phyloP scores from a whole-genome alignment of 2,329 filamentous ascomycete species.

The Fusarium brevicatenulatum region DNA sequence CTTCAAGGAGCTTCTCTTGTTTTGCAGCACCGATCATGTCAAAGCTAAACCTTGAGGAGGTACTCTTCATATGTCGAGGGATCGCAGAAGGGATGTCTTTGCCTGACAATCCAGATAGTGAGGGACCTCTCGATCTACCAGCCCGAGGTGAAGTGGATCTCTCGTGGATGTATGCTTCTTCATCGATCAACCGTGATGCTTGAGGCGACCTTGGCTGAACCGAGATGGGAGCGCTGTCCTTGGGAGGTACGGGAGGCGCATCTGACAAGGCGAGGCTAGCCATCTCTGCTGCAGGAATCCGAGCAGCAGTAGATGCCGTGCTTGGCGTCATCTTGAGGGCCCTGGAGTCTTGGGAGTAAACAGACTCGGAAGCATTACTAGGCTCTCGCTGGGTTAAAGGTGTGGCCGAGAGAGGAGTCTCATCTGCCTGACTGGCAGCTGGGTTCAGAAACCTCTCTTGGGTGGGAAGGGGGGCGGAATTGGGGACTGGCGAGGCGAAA shows the following conservation, averaged over 20 bases:
- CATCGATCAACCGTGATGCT: slow-evolving; percentile 37
- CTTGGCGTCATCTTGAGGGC: slow-evolving; percentile 43
- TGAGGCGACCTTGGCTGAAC: slow-evolving; percentile 40
- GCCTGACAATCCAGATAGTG: slow-evolving; percentile 59
- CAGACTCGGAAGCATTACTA: slow-evolving; percentile 48
- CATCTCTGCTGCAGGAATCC: slow-evolving; percentile 10
- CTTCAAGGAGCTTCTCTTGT: slow-evolving; percentile 76
- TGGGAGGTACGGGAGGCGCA: slow-evolving; percentile 54
- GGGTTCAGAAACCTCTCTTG: slow-evolving; percentile 28
- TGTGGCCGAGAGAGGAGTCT: slow-evolving; percentile 13
- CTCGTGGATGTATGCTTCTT: slow-evolving; percentile 30
- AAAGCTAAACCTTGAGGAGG: slow-evolving; percentile 83
- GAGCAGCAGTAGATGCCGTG: slow-evolving; percentile 39
- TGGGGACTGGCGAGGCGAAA: slow-evolving; percentile 21
- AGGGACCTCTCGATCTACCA: slow-evolving; percentile 62
- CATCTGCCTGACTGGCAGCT: slow-evolving; percentile 2
- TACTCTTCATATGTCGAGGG: slow-evolving; percentile 77
- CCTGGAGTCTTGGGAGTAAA: slow-evolving; percentile 44
- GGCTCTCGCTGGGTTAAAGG: slow-evolving; percentile 41
- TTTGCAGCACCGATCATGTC: slow-evolving; percentile 78
- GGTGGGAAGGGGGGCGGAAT: slow-evolving; percentile 24
- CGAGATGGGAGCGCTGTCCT: slow-evolving; percentile 46
- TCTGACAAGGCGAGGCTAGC: slow-evolving; percentile 15
- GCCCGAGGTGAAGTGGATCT: slow-evolving; percentile 44
- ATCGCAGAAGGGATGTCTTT: slow-evolving; percentile 60